Percentiles rank a stretch among this genome's conserved stretches.
Conservation (phyloP, 2,329 filamentous ascomycete species). For the Aspergillus oerlinghausenensis region DNA sequence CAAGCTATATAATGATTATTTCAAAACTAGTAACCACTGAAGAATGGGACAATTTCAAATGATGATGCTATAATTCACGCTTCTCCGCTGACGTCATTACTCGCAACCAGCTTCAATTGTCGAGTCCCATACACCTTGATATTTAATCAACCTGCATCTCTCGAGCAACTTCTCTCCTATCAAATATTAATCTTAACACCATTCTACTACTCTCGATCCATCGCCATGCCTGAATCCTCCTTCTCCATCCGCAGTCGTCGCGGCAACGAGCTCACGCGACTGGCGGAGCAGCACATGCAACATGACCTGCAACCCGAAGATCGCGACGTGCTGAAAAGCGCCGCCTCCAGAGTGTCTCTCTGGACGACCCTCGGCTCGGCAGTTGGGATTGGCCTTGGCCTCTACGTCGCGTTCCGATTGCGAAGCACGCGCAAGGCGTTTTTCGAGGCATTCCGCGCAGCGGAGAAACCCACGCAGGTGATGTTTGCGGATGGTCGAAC, state of each 20-base stretch:
- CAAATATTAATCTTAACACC: background rate
- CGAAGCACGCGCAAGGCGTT: conserved; percentile 53
- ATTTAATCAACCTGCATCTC: background rate
- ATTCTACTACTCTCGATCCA: background rate
- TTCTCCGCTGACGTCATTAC: background rate
- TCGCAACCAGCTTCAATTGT: background rate
- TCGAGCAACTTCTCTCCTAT: background rate
- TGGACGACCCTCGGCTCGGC: conserved; percentile 57
- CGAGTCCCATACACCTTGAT: background rate
- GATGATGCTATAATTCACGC: background rate
- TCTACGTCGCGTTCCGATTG: conserved; percentile 55
- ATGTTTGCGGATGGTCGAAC: conserved; percentile 58
- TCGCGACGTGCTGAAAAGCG: conserved; percentile 53
- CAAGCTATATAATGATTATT: too few species aligned
- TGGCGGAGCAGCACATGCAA: conserved; percentile 57
- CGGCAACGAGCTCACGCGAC: conserved; percentile 48
- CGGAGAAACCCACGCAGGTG: conserved; percentile 59
- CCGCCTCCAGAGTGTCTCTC: conserved; percentile 51
- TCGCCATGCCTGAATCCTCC: conserved; percentile 39
- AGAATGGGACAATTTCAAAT: too few species aligned
- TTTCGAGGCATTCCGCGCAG: conserved; percentile 58
- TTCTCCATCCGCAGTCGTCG: conserved; percentile 45
- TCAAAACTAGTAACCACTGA: too few species aligned
- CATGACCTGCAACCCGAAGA: conserved; percentile 56
- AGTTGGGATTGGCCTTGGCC: conserved; percentile 56